A percentile compares a stretch with the other conserved stretches of the same genome.
phyloP scores from a whole-genome alignment of 306 rosid genomes.

The Gynostemma pentaphyllum region DNA sequence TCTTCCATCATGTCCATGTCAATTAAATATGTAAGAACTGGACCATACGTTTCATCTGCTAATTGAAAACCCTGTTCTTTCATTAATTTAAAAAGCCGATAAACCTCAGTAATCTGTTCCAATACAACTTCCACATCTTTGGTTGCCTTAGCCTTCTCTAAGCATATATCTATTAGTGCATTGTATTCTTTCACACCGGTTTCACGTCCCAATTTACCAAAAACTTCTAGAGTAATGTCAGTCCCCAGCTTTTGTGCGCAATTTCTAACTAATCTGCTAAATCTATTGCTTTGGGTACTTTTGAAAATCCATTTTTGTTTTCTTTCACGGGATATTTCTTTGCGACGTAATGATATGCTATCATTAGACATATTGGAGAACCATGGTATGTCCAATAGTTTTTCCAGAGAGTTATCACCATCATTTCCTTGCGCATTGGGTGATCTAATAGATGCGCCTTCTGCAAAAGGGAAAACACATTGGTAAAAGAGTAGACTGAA shows the following conservation, averaged over 20 bases:
- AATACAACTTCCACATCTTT: conserved; percentile 30
- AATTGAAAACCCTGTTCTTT: conserved; percentile 49
- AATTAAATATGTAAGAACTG: conserved; percentile 44
- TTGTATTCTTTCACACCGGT: conserved; percentile 43
- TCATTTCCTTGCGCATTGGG: conserved; percentile 16
- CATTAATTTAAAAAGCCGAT: conserved; percentile 43
- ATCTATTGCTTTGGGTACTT: conserved; percentile 25
- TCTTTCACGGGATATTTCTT: conserved; percentile 39
- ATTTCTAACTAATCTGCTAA: conserved; percentile 24
- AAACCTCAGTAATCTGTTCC: conserved; percentile 43
- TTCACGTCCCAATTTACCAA: conserved; percentile 48
- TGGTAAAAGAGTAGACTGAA: conserved; percentile 1
- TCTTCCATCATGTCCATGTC: conserved; percentile 63
- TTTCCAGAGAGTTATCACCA: conserved; percentile 20
- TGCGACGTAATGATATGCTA: conserved; percentile 20
- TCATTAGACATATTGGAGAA: conserved; percentile 16
- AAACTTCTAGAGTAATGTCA: conserved; percentile 26
- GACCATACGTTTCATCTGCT: conserved; percentile 55
- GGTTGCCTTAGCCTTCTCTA: conserved; percentile 45
- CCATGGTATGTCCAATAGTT: conserved; percentile 26
- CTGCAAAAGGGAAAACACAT: conserved; percentile 26
- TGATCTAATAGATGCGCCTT: conserved; percentile 14
- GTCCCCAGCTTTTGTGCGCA: conserved; percentile 47
- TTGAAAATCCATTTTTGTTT: conserved; percentile 36
- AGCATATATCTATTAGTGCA: conserved; percentile 37